Base-by-base conservation (phyloP, 1,139 yeast species). In the Candida tetrigidarum region DNA sequence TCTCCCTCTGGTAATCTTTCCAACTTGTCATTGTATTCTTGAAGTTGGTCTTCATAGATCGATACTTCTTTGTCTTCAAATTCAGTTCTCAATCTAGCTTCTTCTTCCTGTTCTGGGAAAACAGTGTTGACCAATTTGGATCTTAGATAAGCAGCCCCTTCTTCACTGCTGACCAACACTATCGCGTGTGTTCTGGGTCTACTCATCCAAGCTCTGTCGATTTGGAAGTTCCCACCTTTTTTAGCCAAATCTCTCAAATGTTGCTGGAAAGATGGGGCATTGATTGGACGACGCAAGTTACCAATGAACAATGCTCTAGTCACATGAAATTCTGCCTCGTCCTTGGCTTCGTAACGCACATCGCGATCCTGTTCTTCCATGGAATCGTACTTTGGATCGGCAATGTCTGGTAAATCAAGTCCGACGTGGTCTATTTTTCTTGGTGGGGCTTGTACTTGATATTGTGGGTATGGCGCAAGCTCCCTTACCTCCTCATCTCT, bases 191-290 rank as follows among this genome's bases (percentile, higher is more conserved):
- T 63, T 52, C 78, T 54, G 27, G 64, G 54, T 32, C 67, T 55
- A 48, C 71, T 74, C 46, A 74, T 57, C 80, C 80, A 75, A 4
- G 77, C 78, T 39, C 80, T 56, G 49, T 74, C 78, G 27, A 74
- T 30, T 25, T 18, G 29, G 27, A 57, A 56, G 2, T 55, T 57
- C 2, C 65, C 63, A 3, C 64, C 67, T 20, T 54, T 48, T 15
- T 45, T 32, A 4, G 63, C 65, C 50, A 67, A 58, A 11, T 55
- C 56, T 40, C 63, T 63, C 47, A 75, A 53, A 46, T 64, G 51
- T 26, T 58, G 58, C 52, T 73, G 77, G 49, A 75, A 69, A 44
- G 61, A 62, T 27, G 57, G 57, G 19, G 74, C 71, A 50, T 70
- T 67, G 42, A 73, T 55, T 8, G 76, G 74, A 10, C 65, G 56